Evolutionary conservation across 2,329 filamentous ascomycete species (phyloP), one percentile per base, ranked within the genome.

Genomic region (Clathrospora elynae): DNA sequence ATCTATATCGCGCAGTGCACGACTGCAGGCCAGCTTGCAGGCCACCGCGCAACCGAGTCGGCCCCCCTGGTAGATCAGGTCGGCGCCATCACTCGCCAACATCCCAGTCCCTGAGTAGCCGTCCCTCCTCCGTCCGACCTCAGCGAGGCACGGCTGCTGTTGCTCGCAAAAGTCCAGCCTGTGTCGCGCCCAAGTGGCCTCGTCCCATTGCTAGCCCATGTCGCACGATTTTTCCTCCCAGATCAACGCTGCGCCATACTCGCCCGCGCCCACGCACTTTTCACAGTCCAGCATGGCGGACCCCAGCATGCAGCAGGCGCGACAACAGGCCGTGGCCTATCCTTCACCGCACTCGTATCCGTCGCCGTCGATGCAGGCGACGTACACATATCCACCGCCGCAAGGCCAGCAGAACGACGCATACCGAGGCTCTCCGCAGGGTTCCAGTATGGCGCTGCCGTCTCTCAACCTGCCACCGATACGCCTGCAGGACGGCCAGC

Each of bases 381-480:
- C 75, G 33, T 78, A 78, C 67, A 65, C 69, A 24, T 78, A 78
- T 47, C 75, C 76, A 42, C 69, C 73, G 44, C 67, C 66, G 12
- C 70, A 68, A 35, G 67, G 61, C 41, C 66, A 66, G 58, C 52
- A 58, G 34, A 51, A 60, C 50, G 73, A 77, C 50, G 64, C 71
- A 53, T 75, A 77, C 55, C 71, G 74, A 55, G 73, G 67, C 53
- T 78, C 59, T 59, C 77, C 62, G 44, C 74, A 67, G 62, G 71
- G 61, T 65, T 68, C 71, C 54, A 72, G 63, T 53, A 70, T 73
- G 61, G 65, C 72, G 59, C 59, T 73, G 52, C 68, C 71, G 26
- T 72, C 76, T 6, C 60, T 78, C 43, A 75, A 74, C 46, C 71
- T 79, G 30, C 77, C 77, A 34, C 75, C 75, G 31, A 78, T 80